phyloP scores from a whole-genome alignment of 345 rosid genomes.

The Melaleuca quinquenervia region DNA sequence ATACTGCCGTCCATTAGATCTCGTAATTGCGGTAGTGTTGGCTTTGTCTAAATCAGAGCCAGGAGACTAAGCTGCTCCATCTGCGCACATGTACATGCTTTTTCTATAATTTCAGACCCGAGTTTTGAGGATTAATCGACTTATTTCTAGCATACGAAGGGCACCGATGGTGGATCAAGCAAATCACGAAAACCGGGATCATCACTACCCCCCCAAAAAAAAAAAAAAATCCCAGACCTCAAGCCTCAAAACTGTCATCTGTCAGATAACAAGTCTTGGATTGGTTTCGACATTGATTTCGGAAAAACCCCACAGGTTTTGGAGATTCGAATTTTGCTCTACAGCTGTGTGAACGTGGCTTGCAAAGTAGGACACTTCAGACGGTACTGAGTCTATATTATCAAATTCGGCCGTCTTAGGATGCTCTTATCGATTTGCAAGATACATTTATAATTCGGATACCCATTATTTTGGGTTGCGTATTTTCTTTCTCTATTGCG shows the following conservation, averaged over 20 bases:
- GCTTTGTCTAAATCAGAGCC: neutral
- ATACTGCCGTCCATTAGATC: no score
- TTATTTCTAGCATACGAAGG: neutral
- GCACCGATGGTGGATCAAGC: neutral
- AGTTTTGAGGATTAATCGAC: neutral
- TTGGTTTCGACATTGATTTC: neutral
- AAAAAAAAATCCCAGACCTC: neutral
- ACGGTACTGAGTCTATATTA: neutral
- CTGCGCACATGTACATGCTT: neutral
- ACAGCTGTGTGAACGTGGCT: neutral
- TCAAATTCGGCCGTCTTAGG: neutral
- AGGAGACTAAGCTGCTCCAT: rapidly evolving
- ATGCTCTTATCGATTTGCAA: neutral
- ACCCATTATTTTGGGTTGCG: neutral
- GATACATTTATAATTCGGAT: neutral
- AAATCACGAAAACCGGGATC: neutral
- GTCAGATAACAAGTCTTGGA: neutral
- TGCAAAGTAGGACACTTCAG: neutral
- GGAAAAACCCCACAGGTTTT: neutral
- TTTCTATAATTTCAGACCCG: neutral
- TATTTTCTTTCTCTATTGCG: neutral
- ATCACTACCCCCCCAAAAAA: neutral
- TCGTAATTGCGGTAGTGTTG: no score
- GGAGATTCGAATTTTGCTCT: neutral
- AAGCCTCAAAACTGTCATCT: neutral